Percentiles rank a stretch among this genome's conserved stretches.
phyloP scores from a whole-genome alignment of 1,284 basidiomycete genomes.

The Papiliotrema nemorosa region DNA sequence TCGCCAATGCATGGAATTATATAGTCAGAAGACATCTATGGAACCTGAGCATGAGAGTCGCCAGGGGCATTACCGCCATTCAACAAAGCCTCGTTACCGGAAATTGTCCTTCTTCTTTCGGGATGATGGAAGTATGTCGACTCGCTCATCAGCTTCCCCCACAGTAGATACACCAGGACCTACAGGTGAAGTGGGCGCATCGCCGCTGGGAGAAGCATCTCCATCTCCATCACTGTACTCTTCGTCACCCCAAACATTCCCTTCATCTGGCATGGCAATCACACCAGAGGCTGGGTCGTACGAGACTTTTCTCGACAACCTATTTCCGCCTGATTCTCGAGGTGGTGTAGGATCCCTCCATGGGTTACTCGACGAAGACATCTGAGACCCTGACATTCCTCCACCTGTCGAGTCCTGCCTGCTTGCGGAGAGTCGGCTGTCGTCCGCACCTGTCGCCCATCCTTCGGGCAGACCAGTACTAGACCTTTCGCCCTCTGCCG shows the following conservation, averaged over 20 bases:
- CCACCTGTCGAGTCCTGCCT: neutral
- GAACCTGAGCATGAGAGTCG: neutral
- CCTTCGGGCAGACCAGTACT: slow-evolving; percentile 18
- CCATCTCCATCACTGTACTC: slow-evolving; percentile 50
- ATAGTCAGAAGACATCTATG: neutral
- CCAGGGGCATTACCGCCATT: slow-evolving; percentile 1
- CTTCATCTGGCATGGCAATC: slow-evolving; percentile 71
- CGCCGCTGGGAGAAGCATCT: slow-evolving; percentile 44
- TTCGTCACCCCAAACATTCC: slow-evolving; percentile 61
- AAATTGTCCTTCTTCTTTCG: slow-evolving; percentile 55
- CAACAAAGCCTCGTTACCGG: neutral
- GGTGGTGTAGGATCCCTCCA: slow-evolving; percentile 36
- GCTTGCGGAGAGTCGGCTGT: neutral
- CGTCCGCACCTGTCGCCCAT: slow-evolving; percentile 20
- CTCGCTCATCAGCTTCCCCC: slow-evolving; percentile 32
- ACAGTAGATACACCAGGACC: slow-evolving; percentile 4
- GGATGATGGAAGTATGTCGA: slow-evolving; percentile 57
- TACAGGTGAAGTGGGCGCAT: slow-evolving; percentile 23
- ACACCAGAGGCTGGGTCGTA: slow-evolving; percentile 56
- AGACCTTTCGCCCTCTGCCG: neutral
- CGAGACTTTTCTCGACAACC: slow-evolving; percentile 19
- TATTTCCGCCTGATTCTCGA: neutral
- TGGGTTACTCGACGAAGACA: slow-evolving; percentile 28
- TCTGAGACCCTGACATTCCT: neutral
- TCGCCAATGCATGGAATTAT: neutral